Evolutionary conservation across 2,329 filamentous ascomycete species (phyloP), one percentile per base, ranked within the genome.

Genomic region (Hymenoscyphus repandus): DNA sequence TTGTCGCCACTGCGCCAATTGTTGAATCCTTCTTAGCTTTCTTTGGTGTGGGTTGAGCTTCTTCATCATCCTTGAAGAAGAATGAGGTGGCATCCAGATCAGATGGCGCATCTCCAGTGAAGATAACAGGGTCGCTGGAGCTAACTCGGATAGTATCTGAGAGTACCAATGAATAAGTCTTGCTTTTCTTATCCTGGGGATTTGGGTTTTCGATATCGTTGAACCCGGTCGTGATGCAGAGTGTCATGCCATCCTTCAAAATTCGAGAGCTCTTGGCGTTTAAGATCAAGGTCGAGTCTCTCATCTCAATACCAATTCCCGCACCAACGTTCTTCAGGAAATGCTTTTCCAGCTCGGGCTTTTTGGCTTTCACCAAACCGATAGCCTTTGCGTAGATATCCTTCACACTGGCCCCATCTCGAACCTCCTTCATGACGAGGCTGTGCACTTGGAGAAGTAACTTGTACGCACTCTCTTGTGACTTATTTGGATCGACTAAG

Each of bases 61-160:
- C 88, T 65, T 95, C 90, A 54, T 96, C 90, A 60, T 97, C 92
- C 66, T 96, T 95, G 76, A 99, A 99, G 72, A 96, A 97, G 75
- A 99, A 99, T 0, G 92, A 96, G 36, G 92, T 92, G 3, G 90
- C 90, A 63, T 97, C 93, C 52, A 95, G 82, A 64, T 96, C 92
- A 27, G 88, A 88, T 2, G 91, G 85, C 0, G 92, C 91, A 66
- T 96, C 91, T 52, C 90, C 90, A 15, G 93, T 99, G 71, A 99
- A 97, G 27, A 96, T 83, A 31, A 90, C 85, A 0, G 86, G 80
- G 45, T 95, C 90, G n/a, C 73, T 73, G 5, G 80, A 75, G 10
- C 86, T 88, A 45, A 96, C 90, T 61, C 93, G 89, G 40, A 99
- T 85, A 0, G 95, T 99, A 69, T 99, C 93, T 1, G 88, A 91